Percentiles rank a stretch among this genome's conserved stretches.
These are phyloP conservation scores for Opeltia flavorubescens DNA, from an alignment of 495 filamentous ascomycete species.

Conservation along the genomic window DNA sequence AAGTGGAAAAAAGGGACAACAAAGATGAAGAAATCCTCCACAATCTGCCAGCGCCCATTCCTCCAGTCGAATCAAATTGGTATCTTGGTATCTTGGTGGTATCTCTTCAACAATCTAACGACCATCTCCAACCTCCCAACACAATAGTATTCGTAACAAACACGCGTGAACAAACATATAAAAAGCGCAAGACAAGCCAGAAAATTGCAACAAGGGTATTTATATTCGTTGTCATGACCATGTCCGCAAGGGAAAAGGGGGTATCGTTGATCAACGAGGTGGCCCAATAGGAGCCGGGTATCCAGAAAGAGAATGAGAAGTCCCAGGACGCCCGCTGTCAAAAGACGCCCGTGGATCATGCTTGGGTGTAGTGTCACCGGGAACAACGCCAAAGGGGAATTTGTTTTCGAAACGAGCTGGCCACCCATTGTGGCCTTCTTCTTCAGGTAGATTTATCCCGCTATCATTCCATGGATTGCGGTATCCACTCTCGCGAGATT, in stretches of 20 bases:
- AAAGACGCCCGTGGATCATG: constrained; percentile 68
- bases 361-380: constrained; percentile 68
- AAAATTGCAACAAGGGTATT: background rate
- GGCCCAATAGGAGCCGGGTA: constrained; percentile 81
- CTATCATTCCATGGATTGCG: constrained; percentile 96
- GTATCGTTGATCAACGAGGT: constrained; percentile 45
- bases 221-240: background rate
- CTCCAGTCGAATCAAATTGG: background rate
- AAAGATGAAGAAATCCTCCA: too few species aligned
- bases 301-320: constrained; percentile 90
- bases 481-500: constrained; percentile 81
- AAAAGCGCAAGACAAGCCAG: background rate
- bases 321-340: constrained; percentile 82
- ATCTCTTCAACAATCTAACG: background rate
- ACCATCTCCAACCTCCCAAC: background rate
- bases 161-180: too few species aligned
- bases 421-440: constrained; percentile 58
- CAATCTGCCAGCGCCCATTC: background rate
- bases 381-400: constrained; percentile 48
- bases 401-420: constrained; percentile 40
- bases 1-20: background rate
- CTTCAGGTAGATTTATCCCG: constrained; percentile 81
- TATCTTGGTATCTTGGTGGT: constrained; percentile 1
- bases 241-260: background rate
- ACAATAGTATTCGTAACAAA: too few species aligned